A percentile compares a stretch with the other conserved stretches of the same genome.
phyloP scores from a whole-genome alignment of 1,139 yeast species.

The Candida pseudoviswanathii region DNA sequence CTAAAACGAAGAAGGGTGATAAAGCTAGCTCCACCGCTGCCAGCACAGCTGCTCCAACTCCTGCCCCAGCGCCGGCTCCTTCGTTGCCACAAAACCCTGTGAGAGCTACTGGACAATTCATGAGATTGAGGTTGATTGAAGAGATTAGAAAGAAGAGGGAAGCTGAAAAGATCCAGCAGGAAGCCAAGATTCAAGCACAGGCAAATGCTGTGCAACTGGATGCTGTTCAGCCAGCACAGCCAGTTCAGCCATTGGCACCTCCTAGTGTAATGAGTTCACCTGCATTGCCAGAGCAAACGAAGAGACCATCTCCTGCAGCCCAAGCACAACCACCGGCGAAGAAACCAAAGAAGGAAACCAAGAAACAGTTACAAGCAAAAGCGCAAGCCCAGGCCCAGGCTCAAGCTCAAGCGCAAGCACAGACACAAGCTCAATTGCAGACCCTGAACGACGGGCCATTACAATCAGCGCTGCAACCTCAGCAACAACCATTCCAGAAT shows the following conservation, averaged over 20 bases:
- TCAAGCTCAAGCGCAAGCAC: conserved; percentile 8
- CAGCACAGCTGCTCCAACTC: conserved; percentile 17
- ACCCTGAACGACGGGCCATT: not conserved
- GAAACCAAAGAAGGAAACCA: conserved; percentile 11
- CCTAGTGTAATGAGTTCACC: conserved; percentile 5
- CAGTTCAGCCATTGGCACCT: conserved; percentile 4
- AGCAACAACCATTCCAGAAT: conserved; percentile 3
- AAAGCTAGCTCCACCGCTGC: conserved; percentile 21
- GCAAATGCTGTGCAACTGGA: conserved; percentile 21
- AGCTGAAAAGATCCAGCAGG: conserved; percentile 46
- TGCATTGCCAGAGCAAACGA: conserved; percentile 6
- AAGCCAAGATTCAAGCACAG: conserved; percentile 35
- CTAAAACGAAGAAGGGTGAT: conserved; percentile 28
- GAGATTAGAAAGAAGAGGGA: conserved; percentile 50
- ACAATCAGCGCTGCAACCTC: not conserved
- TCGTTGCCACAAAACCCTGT: conserved; percentile 20
- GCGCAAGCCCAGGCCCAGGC: conserved; percentile 37
- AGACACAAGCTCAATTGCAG: conserved; percentile 8
- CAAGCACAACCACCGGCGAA: conserved; percentile 11
- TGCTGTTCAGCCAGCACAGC: conserved; percentile 6
- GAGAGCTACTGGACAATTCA: conserved; percentile 45
- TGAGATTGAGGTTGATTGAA: conserved; percentile 50
- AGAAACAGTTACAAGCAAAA: conserved; percentile 10
- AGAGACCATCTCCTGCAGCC: conserved; percentile 8
- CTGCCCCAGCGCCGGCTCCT: conserved; percentile 18